Percentiles rank a stretch among this genome's conserved stretches.
Conservation (phyloP, 2,329 filamentous ascomycete species). For the Annulohypoxylon truncatum region DNA sequence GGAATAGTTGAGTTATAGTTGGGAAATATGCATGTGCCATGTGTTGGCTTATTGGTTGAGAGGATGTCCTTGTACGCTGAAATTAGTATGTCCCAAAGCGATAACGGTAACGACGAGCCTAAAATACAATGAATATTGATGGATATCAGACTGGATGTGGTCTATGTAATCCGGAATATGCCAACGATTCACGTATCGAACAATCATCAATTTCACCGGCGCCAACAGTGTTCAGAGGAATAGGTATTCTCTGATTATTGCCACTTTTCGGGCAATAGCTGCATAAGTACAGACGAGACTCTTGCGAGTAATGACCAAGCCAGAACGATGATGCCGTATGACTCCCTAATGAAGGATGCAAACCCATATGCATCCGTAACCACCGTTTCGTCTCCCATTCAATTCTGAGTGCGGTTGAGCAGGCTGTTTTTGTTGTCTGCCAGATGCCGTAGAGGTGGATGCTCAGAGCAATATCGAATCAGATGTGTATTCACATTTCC, state of each 20-base stretch:
- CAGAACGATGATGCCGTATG: constrained; percentile 47
- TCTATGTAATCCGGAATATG: not conserved
- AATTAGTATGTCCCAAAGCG: no score
- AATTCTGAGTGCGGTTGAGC: constrained; percentile 42
- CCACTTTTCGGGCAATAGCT: constrained; percentile 42
- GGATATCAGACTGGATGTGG: not conserved
- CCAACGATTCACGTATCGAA: not conserved
- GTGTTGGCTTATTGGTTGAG: no score
- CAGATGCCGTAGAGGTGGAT: constrained; percentile 42
- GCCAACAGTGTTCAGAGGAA: constrained; percentile 29
- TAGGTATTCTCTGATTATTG: constrained; percentile 37
- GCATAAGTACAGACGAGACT: constrained; percentile 44
- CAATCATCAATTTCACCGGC: constrained; percentile 9
- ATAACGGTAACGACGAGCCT: no score
- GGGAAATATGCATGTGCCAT: no score
- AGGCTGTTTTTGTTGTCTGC: constrained; percentile 41
- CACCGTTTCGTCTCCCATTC: constrained; percentile 43
- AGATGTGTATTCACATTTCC: constrained; percentile 43
- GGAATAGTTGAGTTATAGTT: no score
- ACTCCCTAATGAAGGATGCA: constrained; percentile 48
- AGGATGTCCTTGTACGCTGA: no score
- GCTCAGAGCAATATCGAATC: constrained; percentile 41
- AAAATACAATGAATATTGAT: not conserved
- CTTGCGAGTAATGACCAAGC: constrained; percentile 43
- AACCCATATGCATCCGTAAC: constrained; percentile 42